Evolutionary conservation across 176 grass and related monocot species (phyloP), one percentile per base, ranked within the genome.

Genomic region (Rhynchospora breviuscula): DNA sequence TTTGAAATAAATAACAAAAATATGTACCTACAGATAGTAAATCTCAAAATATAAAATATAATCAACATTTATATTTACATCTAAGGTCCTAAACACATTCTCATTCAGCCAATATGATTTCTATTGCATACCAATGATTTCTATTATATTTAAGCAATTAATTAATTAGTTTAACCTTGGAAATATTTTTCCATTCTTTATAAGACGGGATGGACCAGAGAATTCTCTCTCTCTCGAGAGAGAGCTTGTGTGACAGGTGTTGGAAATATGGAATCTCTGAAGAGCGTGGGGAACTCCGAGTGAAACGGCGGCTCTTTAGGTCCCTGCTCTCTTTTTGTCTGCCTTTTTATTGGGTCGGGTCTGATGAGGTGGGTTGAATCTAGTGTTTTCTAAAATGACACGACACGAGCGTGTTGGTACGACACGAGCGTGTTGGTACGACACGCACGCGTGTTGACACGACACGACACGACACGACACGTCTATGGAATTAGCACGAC

Each of bases 201-300:
- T 72, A 48, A 48, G 47, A 72, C 8, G 8, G 8, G 67, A n/a
- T 19, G 19, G 0, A 10, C n/a, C n/a, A 19, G 5, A 49, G 8
- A 43, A 78, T 8, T 5, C 26, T 29, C 26, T 29, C 26, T 29
- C 26, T 61, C 10, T 56, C 23, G 5, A 54, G 19, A 79, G 64
- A 85, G 60, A 84, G 52, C 15, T 9, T 52, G 49, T 76, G 47
- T 17, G 47, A 76, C 71, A 54, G 21, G 47, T 76, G 73, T 77
- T 56, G 47, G 29, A 46, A 70, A 84, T 31, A 56, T 64, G 78
- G 89, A 89, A 87, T 91, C 85, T 89, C 63, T 18, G 70, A 51
- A 10, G 63, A 40, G 60, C 84, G 86, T 94, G 90, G 86, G 77
- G 67, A 69, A 51, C 25, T 87, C 83, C 90, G 86, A 74, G 59